Percentiles rank a stretch among this genome's conserved stretches.
Conservation (phyloP, 495 filamentous ascomycete genomes). For the Arthonia radiata region DNA sequence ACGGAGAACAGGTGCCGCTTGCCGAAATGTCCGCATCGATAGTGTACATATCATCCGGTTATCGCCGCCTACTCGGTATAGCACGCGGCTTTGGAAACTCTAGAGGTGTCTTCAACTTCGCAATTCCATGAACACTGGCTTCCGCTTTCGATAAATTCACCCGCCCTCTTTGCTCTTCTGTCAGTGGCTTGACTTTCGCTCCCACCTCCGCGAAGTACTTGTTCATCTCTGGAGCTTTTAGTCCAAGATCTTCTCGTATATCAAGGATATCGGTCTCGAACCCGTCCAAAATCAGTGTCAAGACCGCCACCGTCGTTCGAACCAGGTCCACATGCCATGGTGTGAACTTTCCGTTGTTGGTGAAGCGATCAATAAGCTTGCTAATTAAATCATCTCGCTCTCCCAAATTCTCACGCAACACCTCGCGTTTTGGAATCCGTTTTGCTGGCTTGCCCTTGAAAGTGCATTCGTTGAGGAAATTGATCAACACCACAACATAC, state of each 20-base stretch:
- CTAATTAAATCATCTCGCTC: slow-evolving; percentile 41
- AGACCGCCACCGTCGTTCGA: slow-evolving; percentile 18
- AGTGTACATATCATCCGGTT: no score
- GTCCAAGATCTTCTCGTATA: slow-evolving; percentile 50
- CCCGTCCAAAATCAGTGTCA: slow-evolving; percentile 38
- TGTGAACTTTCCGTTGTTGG: slow-evolving; percentile 18
- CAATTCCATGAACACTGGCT: slow-evolving; percentile 32
- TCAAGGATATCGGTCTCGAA: slow-evolving; percentile 53
- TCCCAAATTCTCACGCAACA: slow-evolving; percentile 19
- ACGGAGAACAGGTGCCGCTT: no score
- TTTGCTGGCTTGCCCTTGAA: slow-evolving; percentile 10
- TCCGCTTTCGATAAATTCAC: slow-evolving; percentile 28
- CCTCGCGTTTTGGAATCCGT: slow-evolving; percentile 20
- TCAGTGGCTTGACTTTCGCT: slow-evolving; percentile 28
- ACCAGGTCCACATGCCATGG: slow-evolving; percentile 19
- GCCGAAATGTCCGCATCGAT: no score
- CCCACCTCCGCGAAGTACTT: slow-evolving; percentile 70
- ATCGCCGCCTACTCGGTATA: no score
- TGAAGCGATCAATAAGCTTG: slow-evolving; percentile 42
- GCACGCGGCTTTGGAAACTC: slow-evolving; percentile 64
- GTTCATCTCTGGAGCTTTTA: slow-evolving; percentile 38
- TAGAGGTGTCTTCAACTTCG: slow-evolving; percentile 51
- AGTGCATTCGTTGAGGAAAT: slow-evolving; percentile 24
- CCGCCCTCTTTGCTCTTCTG: slow-evolving; percentile 21
- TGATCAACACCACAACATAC: slow-evolving; percentile 40